Base-by-base conservation (phyloP, 73 alveolate genomes). In the Blepharisma stoltei region DNA sequence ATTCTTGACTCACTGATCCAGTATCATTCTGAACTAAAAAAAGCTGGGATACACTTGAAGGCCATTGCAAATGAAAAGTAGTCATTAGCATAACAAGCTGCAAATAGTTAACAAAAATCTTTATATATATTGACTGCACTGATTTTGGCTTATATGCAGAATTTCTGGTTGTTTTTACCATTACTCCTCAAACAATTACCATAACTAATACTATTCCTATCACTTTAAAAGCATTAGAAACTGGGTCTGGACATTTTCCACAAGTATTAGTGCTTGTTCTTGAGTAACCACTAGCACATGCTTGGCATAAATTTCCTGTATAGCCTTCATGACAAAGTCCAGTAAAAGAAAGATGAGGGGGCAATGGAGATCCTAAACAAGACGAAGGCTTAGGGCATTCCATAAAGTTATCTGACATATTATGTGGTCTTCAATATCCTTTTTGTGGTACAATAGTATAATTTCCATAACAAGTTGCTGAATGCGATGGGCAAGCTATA, bases 311-410 rank as follows among this genome's bases (percentile, higher is more conserved):
- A 6, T 84, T 81, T 6, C 95, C 95, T 71, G 75, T 78, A 54
- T 71, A 83, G 0, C 95, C 95, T 4, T 67, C 84, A 7, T 54
- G 54, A 46, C 95, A 88, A 41, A 77, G 86, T 4, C 95, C 95
- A 45, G 54, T 83, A 7, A 87, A 87, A 67, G 76, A 78, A 41
- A 60, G 46, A 2, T 60, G 18, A 60, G 37, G n/a, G 23, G 73
- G 14, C 23, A 14, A n/a, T 8, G 14, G 14, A 14, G 46, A n/a
- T 18, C 48, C 73, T 25, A 18, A 14, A 25, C 73, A 60, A 18
- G 49, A 8, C 38, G 14, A n/a, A 60, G 18, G 11, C 38, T 8
- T 11, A 14, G 14, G 48, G 23, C 73, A 60, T 60, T 0, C 45
- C 0, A 14, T 14, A 60, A 60, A n/a, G 5, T 14, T 25, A 14